phyloP scores from a whole-genome alignment of 73 alveolate genomes.

The Paramecium biaurelia region DNA sequence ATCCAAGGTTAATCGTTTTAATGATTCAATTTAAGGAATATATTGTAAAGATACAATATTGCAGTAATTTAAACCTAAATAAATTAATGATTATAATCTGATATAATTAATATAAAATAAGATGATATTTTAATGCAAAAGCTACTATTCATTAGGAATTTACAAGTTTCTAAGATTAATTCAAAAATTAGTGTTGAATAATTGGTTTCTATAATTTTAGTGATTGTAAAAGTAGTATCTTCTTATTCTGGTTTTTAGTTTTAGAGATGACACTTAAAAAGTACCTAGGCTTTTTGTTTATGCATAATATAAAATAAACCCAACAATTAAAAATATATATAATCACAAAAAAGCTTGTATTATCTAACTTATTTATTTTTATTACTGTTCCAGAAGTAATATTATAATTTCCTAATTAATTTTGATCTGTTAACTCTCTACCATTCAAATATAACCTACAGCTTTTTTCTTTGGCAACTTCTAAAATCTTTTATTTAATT shows the following conservation, averaged over 20 bases:
- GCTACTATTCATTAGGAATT: not conserved
- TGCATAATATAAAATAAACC: constrained; percentile 4
- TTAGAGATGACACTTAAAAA: not conserved
- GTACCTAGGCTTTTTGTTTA: not conserved
- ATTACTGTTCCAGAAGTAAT: not conserved
- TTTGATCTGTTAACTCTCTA: constrained; percentile 10
- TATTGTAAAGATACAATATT: not conserved
- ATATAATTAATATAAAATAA: not conserved
- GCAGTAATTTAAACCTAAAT: not conserved
- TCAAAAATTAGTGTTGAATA: not conserved
- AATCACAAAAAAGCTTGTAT: constrained; percentile 37
- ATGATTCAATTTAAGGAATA: not conserved
- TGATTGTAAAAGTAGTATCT: not conserved
- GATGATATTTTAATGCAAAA: not conserved
- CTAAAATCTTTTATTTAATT: not conserved
- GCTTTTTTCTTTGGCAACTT: not conserved
- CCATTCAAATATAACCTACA: not conserved
- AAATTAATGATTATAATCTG: not conserved
- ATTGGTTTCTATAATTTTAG: not conserved
- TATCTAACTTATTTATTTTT: not conserved
- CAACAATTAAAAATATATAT: not conserved
- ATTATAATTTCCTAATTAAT: not conserved
- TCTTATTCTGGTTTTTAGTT: not conserved
- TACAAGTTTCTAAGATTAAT: not conserved
- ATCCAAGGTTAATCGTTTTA: not conserved